Percentiles rank a stretch among this genome's conserved stretches.
These are phyloP conservation scores for Dimargaris cristalligena DNA, from an alignment of 192 early-diverging fungal genomes.

Conservation along the genomic window DNA sequence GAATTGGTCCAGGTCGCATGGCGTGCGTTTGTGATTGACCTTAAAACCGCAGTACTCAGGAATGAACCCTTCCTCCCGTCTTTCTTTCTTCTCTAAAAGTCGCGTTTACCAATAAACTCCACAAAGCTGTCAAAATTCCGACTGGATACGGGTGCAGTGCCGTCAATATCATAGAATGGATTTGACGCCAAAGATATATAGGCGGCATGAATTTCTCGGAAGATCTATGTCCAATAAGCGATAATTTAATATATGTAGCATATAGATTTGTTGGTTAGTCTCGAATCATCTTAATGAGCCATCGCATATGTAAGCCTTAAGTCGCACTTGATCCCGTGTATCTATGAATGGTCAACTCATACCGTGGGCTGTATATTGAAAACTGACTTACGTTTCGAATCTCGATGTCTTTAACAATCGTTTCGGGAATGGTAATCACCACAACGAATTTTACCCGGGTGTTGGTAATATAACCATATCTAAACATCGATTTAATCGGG, in stretches of 20 bases:
- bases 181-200: conserved; percentile 67
- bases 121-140: conserved; percentile 37
- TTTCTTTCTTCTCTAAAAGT: no score
- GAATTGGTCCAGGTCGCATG: no score
- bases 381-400: conserved; percentile 49
- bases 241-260: no score
- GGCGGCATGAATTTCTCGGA: conserved; percentile 65
- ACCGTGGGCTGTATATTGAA: neutral
- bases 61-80: no score
- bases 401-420: conserved; percentile 59
- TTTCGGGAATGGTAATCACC: conserved; percentile 48
- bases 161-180: conserved; percentile 66
- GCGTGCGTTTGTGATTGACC: no score
- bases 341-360: neutral
- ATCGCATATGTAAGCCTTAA: no score
- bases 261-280: no score
- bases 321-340: conserved; percentile 1
- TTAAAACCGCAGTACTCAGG: no score
- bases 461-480: conserved; percentile 75
- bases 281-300: no score
- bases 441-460: conserved; percentile 63
- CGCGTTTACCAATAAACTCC: conserved; percentile 29
- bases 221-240: conserved; percentile 31
- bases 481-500: no score
- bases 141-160: conserved; percentile 32